phyloP scores from a whole-genome alignment of 2,329 filamentous ascomycete genomes.

The Elsinoe australis region DNA sequence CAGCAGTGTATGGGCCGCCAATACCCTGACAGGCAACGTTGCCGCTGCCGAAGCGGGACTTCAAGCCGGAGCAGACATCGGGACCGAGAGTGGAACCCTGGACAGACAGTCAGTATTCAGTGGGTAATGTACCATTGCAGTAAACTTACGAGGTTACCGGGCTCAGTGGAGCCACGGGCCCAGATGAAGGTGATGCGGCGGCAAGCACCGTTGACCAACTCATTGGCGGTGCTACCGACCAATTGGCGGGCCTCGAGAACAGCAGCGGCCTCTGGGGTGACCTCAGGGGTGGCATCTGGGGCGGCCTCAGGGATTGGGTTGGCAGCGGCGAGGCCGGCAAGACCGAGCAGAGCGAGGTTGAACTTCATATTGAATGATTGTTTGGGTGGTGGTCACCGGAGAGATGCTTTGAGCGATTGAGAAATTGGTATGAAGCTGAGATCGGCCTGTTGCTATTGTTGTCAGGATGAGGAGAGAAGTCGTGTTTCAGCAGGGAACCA shows the following conservation, averaged over 20 bases:
- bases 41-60: conserved; percentile 16
- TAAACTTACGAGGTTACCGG: conserved; percentile 39
- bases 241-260: conserved; percentile 6
- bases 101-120: neutral
- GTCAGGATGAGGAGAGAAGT: conserved; percentile 8
- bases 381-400: neutral
- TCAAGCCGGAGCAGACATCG: conserved; percentile 6
- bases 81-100: conserved; percentile 12
- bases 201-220: conserved; percentile 28
- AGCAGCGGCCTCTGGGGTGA: conserved; percentile 1
- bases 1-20: conserved; percentile 19
- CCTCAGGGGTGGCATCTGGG: conserved; percentile 3
- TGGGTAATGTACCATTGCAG: neutral
- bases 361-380: conserved; percentile 16
- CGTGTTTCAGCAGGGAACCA: conserved; percentile 10
- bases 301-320: conserved; percentile 1
- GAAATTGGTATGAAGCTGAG: conserved; percentile 6
- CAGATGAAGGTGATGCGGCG: conserved; percentile 47
- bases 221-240: conserved; percentile 19
- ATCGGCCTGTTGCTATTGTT: conserved; percentile 8
- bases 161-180: conserved; percentile 48
- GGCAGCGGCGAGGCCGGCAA: conserved; percentile 11
- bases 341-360: conserved; percentile 15
- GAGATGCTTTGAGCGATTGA: conserved; percentile 5
- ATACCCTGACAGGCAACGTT: conserved; percentile 22